Conservation (phyloP, 106 monocot genomes). For the Vanilla planifolia region DNA sequence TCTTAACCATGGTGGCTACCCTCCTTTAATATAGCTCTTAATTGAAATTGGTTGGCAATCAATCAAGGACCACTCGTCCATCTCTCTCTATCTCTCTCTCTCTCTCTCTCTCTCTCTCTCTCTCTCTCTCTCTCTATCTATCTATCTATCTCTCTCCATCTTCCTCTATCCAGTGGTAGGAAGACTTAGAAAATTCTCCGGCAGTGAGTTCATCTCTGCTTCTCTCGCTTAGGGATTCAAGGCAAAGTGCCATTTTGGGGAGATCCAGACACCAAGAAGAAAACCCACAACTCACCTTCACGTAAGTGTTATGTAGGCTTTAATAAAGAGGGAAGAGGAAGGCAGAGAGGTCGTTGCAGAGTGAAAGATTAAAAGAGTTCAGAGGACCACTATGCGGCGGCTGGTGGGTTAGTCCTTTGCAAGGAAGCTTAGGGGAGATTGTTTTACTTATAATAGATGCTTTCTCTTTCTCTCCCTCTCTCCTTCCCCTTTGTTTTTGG, state of each 20-base stretch:
- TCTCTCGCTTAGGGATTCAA: too few species aligned
- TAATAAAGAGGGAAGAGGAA: background rate
- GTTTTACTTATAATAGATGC: too few species aligned
- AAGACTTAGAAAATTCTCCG: background rate
- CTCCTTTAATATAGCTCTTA: conserved; percentile 21
- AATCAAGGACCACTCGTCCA: conserved; percentile 28
- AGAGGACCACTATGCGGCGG: conserved; percentile 10
- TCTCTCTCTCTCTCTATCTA: too few species aligned
- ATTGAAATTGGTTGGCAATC: conserved; percentile 35
- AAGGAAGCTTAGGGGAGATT: too few species aligned
- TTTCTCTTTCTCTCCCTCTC: background rate
- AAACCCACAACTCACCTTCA: background rate
- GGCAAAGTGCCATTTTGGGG: conserved; percentile 7
- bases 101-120: conserved; percentile 13
- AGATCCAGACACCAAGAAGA: conserved; percentile 6
- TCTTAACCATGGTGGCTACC: background rate
- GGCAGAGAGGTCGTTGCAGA: background rate
- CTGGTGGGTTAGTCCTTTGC: background rate
- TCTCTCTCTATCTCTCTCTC: conserved; percentile 6
- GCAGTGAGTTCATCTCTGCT: too few species aligned
- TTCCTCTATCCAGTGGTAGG: conserved; percentile 5
- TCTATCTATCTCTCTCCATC: too few species aligned
- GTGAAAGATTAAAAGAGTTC: background rate
- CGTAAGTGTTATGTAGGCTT: background rate
- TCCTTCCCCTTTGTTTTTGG: too few species aligned